Evolutionary conservation across 208 protist genomes (phyloP), one percentile per base, ranked within the genome.

Genomic region (Leishmania turanica): DNA sequence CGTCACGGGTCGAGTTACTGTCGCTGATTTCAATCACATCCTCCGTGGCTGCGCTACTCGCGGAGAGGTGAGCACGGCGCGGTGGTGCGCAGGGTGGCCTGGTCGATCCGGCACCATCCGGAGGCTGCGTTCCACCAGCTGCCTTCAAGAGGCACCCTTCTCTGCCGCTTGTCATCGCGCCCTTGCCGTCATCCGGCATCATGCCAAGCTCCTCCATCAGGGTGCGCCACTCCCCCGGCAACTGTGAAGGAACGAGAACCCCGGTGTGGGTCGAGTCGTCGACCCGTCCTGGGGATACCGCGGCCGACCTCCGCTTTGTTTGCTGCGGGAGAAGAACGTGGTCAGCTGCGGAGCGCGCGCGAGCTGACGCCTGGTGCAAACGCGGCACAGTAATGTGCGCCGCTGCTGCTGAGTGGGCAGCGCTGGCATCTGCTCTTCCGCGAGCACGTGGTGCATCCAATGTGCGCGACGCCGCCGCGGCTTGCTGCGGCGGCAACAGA

Each of bases 1-100:
- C 72, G 9, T 76, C 31, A 19, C 7, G 15, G 27, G 42, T 73
- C 19, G 45, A 47, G 53, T 65, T 40, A 66, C 82, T 86, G 65
- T 86, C 78, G 5, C 73, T 79, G 21, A 86, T 65, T 68, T 83
- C 83, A 21, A 86, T 65, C 17, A 86, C 78, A 13, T 78, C 77
- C 31, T 62, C 53, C 5, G 70, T 21, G 49, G 37, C 27, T 21
- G 17, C 56, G 47, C 40, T 62, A 1, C 53, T 45, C 4, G 51
- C 72, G 31, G 51, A 62, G 17, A 54, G 31, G 13, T 37, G n/a
- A 47, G 15, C 72, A n/a, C 51, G 17, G 49, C n/a, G 51, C 24
- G 17, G 51, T 40, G 24, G 51, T 31, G 69, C 9, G 40, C 11
- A 1, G 45, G 21, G 27, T 27, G 45, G 51, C 69, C n/a, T 24